Evolutionary conservation across 2,329 filamentous ascomycete genomes (phyloP).

Genomic region (Escovopsis weberi): DNA sequence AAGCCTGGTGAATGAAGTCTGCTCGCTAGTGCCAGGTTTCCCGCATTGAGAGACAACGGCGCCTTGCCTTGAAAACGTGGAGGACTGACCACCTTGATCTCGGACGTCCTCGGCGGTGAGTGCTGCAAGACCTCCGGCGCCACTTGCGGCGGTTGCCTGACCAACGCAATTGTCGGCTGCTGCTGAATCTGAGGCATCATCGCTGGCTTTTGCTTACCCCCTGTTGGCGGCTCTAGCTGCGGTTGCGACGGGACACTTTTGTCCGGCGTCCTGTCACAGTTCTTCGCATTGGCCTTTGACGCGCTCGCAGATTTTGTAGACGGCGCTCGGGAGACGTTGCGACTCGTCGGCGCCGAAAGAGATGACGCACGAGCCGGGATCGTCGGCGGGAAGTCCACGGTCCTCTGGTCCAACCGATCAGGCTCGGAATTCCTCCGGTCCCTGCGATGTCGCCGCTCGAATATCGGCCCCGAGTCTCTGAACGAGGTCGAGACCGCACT

Average conservation of each 20-base stretch:
- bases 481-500: slow-evolving; percentile 36
- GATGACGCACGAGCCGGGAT: slow-evolving; percentile 45
- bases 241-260: background rate
- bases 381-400: slow-evolving; percentile 44
- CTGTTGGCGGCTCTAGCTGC: background rate
- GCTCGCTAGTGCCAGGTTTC: slow-evolving; percentile 14
- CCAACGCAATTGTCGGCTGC: background rate
- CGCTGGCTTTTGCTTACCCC: background rate
- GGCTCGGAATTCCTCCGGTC: slow-evolving; percentile 31
- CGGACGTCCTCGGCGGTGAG: too few species aligned
- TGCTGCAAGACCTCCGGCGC: too few species aligned
- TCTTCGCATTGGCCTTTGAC: background rate
- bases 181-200: background rate
- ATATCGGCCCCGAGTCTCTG: slow-evolving; percentile 27
- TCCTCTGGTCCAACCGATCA: slow-evolving; percentile 37
- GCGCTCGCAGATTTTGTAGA: slow-evolving; percentile 30
- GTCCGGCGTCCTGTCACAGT: too few species aligned
- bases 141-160: too few species aligned
- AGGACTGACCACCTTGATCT: too few species aligned
- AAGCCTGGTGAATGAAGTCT: slow-evolving; percentile 22
- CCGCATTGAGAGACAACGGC: background rate
- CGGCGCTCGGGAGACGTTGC: slow-evolving; percentile 37
- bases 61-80: background rate
- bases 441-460: slow-evolving; percentile 27
- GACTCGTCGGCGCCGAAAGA: slow-evolving; percentile 46